Conservation (phyloP, 768 basidiomycete species). For the Cyathus striatus region DNA sequence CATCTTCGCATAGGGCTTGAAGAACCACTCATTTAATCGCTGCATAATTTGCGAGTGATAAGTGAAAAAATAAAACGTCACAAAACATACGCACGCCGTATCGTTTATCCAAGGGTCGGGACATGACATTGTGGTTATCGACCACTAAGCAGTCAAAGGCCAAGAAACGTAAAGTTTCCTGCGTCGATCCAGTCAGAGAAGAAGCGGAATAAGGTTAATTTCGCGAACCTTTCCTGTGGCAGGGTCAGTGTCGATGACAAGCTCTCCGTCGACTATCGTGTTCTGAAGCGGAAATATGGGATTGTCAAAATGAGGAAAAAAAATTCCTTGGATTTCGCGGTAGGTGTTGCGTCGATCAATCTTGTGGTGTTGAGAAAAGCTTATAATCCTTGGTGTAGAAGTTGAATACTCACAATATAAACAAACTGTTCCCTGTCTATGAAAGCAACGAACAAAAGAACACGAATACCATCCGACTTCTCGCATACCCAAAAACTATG, state of each 20-base stretch:
- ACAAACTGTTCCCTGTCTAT: constrained; percentile 46
- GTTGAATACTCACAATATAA: constrained; percentile 53
- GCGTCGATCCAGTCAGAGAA: constrained; percentile 6
- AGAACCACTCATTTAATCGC: constrained; percentile 80
- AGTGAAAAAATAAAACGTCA: too few relatives aligned
- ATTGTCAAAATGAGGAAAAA: constrained; percentile 86
- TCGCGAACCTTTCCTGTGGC: constrained; percentile 56
- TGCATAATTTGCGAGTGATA: too few relatives aligned
- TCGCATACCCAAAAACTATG: constrained; percentile 98
- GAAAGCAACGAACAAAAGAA: constrained; percentile 77
- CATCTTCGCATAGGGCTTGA: constrained; percentile 73
- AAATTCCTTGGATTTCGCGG: constrained; percentile 67
- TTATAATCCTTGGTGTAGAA: background rate
- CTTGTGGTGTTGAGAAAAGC: constrained; percentile 32
- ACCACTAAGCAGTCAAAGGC: constrained; percentile 93
- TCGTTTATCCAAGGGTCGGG: constrained; percentile 73
- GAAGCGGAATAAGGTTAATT: constrained; percentile 1
- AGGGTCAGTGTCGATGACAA: constrained; percentile 87
- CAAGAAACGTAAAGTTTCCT: constrained; percentile 82
- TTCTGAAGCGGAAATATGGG: constrained; percentile 63
- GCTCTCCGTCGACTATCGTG: constrained; percentile 89
- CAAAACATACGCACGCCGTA: constrained; percentile 82
- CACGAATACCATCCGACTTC: constrained; percentile 94
- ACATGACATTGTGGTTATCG: constrained; percentile 84
- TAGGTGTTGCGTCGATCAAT: constrained; percentile 94